These are phyloP conservation scores for Phialemonium atrogriseum DNA, from an alignment of 2,329 filamentous ascomycete genomes.

Conservation along the genomic window DNA sequence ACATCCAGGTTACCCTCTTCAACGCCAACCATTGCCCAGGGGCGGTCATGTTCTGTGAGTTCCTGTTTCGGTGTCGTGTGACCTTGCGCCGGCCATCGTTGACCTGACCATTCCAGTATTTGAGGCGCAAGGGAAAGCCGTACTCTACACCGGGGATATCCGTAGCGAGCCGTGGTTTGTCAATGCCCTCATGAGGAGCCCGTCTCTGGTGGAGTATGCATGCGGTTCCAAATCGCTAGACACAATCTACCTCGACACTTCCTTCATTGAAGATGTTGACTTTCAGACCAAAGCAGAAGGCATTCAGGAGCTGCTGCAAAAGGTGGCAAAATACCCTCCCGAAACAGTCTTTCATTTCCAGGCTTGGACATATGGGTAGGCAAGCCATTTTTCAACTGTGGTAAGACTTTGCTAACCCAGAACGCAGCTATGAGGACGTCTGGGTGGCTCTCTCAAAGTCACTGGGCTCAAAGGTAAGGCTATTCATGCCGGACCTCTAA, in stretches of 20 bases:
- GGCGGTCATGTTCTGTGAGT: constrained; percentile 75
- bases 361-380: constrained; percentile 74
- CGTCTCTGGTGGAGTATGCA: constrained; percentile 66
- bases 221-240: constrained; percentile 59
- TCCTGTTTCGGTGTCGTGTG: rapidly evolving
- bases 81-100: too few species aligned
- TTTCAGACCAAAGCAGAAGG: constrained; percentile 66
- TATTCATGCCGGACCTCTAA: too few species aligned
- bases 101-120: constrained; percentile 48
- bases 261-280: constrained; percentile 43
- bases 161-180: constrained; percentile 84
- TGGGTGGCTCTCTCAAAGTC: constrained; percentile 73
- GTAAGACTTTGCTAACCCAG: background rate
- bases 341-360: constrained; percentile 78
- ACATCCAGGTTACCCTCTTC: constrained; percentile 74
- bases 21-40: constrained; percentile 91
- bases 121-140: constrained; percentile 61
- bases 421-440: constrained; percentile 73
- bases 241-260: constrained; percentile 84
- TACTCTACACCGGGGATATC: constrained; percentile 86
- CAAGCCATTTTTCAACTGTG: background rate
- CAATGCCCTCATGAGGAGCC: constrained; percentile 61
- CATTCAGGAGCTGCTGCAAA: constrained; percentile 61
- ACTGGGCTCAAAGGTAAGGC: constrained; percentile 54
- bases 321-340: constrained; percentile 58